Conservation (phyloP, 2,329 filamentous ascomycete species). For the Coniella vitis region DNA sequence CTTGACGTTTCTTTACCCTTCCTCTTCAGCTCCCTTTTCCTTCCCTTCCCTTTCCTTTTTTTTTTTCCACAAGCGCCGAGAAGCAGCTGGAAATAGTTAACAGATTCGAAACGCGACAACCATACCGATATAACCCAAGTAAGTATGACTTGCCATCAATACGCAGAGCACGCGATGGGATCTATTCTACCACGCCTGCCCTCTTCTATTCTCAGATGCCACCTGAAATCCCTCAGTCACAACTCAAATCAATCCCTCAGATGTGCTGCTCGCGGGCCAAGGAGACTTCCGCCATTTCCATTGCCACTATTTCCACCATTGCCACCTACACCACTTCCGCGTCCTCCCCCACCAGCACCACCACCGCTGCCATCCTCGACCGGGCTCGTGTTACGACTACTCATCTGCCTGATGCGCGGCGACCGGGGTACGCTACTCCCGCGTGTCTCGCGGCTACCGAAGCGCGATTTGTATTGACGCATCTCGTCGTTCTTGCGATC, state of each 20-base stretch:
- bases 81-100: too few relatives aligned
- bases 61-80: too few relatives aligned
- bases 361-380: constrained; percentile 6
- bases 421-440: constrained; percentile 51
- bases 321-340: not conserved
- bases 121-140: too few relatives aligned
- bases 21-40: too few relatives aligned
- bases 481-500: constrained; percentile 43
- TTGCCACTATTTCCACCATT: constrained; percentile 1
- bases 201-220: too few relatives aligned
- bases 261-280: constrained; percentile 12
- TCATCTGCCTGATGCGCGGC: constrained; percentile 35
- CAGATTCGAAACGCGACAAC: too few relatives aligned
- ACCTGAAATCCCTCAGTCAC: too few relatives aligned
- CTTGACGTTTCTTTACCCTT: too few relatives aligned
- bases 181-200: too few relatives aligned
- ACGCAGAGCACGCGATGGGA: too few relatives aligned
- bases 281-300: constrained; percentile 1
- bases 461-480: constrained; percentile 33
- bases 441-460: constrained; percentile 47
- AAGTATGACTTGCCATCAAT: too few relatives aligned
- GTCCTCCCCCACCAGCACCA: not conserved
- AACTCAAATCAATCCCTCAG: constrained; percentile 10
- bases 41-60: too few relatives aligned
- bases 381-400: constrained; percentile 19